Conservation (phyloP, 2,329 filamentous ascomycete genomes). For the Aspergillus unguis region DNA sequence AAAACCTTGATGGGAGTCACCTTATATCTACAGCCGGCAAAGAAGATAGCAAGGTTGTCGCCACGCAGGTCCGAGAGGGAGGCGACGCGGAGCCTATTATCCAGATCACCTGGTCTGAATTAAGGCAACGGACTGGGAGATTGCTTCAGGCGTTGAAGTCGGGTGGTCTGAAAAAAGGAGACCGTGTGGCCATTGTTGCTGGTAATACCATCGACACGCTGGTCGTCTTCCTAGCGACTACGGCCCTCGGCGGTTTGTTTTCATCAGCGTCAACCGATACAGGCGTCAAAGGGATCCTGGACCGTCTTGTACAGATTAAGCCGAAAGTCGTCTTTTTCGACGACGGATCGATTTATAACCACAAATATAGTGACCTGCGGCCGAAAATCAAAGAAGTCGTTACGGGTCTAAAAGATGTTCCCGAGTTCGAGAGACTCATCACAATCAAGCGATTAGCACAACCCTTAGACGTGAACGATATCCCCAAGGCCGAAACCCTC, state of each 20-base stretch:
- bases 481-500: slow-evolving; percentile 48
- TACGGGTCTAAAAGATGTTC: slow-evolving; percentile 58
- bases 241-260: slow-evolving; percentile 63
- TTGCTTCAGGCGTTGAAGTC: slow-evolving; percentile 62
- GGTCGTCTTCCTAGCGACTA: slow-evolving; percentile 9
- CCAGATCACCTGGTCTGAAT: slow-evolving; percentile 65
- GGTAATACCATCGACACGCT: slow-evolving; percentile 59
- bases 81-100: slow-evolving; percentile 22
- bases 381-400: slow-evolving; percentile 68
- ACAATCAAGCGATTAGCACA: slow-evolving; percentile 63
- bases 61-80: slow-evolving; percentile 60
- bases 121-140: slow-evolving; percentile 57
- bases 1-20: slow-evolving; percentile 3
- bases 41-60: slow-evolving; percentile 66
- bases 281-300: slow-evolving; percentile 73
- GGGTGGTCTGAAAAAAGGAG: slow-evolving; percentile 65
- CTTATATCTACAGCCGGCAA: slow-evolving; percentile 7
- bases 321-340: slow-evolving; percentile 83
- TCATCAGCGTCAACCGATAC: slow-evolving; percentile 77
- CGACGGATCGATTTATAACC: slow-evolving; percentile 11
- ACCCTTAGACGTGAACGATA: slow-evolving; percentile 55
- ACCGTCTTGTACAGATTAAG: slow-evolving; percentile 69
- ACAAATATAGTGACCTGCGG: slow-evolving; percentile 65
- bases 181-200: slow-evolving; percentile 71
- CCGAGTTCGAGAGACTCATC: slow-evolving; percentile 62